Evolutionary conservation across 352 stramenopile genomes (phyloP), one percentile per base, ranked within the genome.

Genomic region (Pythium insidiosum): DNA sequence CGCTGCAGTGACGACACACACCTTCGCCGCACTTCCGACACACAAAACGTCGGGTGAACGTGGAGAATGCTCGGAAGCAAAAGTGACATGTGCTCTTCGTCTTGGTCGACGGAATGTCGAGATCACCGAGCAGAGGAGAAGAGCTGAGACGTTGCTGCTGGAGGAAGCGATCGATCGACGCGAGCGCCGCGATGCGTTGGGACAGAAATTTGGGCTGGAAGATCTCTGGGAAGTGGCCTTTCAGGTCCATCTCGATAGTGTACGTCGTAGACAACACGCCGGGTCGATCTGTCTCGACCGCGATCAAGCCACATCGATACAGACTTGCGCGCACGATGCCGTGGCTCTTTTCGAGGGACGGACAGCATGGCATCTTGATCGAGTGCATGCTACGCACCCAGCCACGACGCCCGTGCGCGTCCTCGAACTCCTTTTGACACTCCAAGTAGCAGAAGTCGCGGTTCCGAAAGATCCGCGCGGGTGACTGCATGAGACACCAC

Each of bases 361-460:
- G 66, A 42, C 63, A 78, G 41, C 62, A 74, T 13, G 68, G 61
- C 16, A 84, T 56, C 37, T 77, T 68, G 37, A 84, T 72, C 30
- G 71, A 84, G 46, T 84, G 71, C 48, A 84, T 63, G 40, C 57
- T 63, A 7, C 73, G 65, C 13, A 75, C 62, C 68, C 66, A 84
- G 6, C 71, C 71, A 13, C 59, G 60, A 5, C 58, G 51, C 15
- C 81, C 81, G 23, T 58, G 45, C 1, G 66, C 48, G 41, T 91
- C 79, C 4, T 53, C 68, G 48, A 93, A 90, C 43, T 93, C 77
- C 35, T 93, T 88, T 31, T 89, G 80, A 46, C 74, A 89, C 61
- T 92, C 79, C 25, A 92, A 58, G 54, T 85, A 92, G 52, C 80
- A 92, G 20, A 92, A 88, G 38, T 92, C 80, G 43, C 77, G 58